Evolutionary conservation across 2,329 filamentous ascomycete species (phyloP), one percentile per base, ranked within the genome.

Genomic region (Pestalotiopsis sp.): DNA sequence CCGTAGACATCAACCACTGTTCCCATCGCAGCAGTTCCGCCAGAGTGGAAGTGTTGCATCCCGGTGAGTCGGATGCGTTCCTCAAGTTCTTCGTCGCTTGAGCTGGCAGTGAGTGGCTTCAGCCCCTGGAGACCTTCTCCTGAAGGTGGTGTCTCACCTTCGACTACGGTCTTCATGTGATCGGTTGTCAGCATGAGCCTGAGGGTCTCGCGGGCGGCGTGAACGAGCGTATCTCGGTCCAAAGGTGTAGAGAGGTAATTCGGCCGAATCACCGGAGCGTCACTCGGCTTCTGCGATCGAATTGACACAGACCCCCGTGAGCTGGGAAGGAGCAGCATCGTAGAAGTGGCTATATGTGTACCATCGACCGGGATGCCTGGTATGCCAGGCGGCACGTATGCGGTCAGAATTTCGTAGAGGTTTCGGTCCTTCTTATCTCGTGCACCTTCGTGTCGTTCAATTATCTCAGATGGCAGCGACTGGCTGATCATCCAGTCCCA

Each of bases 301-400:
- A 69, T 64, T 6, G 64, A 56, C 4, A 69, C 65, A 7, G 39
- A 45, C 12, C 68, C 68, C 4, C 59, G 57, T 9, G 68, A 67
- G 14, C 36, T 67, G 9, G 68, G 60, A 20, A 73, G 65, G 9
- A 73, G 68, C 38, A 61, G 65, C 58, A 71, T 72, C n/a, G 70
- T 65, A 45, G 71, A 68, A 5, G 67, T 68, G 27, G 52, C 49
- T 38, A 66, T 62, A 11, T 62, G 63, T 5, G 67, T 66, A 4
- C 57, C 63, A 59, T 66, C 63, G 11, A 66, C 23, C 14, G 58
- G 57, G 5, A 69, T 14, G 7, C 25, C 11, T 4, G 63, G 64
- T 58, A 66, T 64, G 3, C 61, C 41, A 5, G 61, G 41, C 12
- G 38, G 41, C 6, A 64, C 38, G 23, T 45, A 45, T 3, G 31